Percentiles rank a stretch among this genome's conserved stretches.
Evolutionary conservation across 768 basidiomycete species (phyloP).

Genomic region (Collybiopsis confluens): DNA sequence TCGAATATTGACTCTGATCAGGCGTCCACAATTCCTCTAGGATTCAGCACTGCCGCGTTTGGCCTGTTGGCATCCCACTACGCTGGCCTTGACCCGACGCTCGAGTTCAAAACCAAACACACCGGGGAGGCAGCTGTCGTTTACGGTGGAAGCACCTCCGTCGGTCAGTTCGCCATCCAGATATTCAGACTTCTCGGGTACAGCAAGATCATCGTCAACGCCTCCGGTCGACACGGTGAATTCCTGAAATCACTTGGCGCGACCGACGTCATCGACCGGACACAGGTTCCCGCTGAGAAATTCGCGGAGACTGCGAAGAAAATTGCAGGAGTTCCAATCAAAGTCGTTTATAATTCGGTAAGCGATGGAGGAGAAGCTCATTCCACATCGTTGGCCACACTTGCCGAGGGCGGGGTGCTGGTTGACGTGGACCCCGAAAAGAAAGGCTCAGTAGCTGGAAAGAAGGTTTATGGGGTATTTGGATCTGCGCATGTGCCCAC

Average conservation of each 20-base stretch:
- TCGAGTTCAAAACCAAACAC: constrained; percentile 37
- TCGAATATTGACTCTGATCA: constrained; percentile 42
- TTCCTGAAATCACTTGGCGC: constrained; percentile 34
- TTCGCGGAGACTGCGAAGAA: background rate
- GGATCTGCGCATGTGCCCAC: background rate
- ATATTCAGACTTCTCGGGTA: background rate
- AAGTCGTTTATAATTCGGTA: background rate
- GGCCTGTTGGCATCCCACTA: constrained; percentile 45
- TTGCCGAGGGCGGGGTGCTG: background rate
- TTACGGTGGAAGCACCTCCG: constrained; percentile 44
- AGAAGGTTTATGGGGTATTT: background rate
- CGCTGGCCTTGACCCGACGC: constrained; percentile 34
- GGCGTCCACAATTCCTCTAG: constrained; percentile 45
- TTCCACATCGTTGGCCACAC: background rate
- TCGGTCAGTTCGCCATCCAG: constrained; percentile 35
- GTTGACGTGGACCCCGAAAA: background rate
- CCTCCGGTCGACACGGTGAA: constrained; percentile 24
- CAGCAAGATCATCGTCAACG: constrained; percentile 29
- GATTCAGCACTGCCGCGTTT: constrained; percentile 43
- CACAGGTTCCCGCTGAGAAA: background rate
- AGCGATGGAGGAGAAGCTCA: background rate
- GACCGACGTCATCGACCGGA: constrained; percentile 32
- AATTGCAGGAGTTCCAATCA: background rate
- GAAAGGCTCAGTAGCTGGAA: background rate
- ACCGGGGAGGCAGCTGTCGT: constrained; percentile 40